Percentiles rank a stretch among this genome's conserved stretches.
Evolutionary conservation across 352 stramenopile genomes (phyloP).

Genomic region (Saprolegnia diclina): DNA sequence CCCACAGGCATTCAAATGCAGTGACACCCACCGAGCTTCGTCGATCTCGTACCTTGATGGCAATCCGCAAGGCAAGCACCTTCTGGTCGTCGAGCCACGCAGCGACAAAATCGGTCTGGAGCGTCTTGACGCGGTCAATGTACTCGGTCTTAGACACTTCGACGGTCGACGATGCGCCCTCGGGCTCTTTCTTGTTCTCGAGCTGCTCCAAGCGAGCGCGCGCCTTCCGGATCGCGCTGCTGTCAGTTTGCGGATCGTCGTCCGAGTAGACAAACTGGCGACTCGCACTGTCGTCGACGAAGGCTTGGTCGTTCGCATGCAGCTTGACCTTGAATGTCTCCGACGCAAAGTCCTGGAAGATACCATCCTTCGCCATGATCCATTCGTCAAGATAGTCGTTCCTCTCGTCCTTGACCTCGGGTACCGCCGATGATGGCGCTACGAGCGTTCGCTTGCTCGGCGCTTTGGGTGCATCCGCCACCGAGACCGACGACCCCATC

Average conservation of each 20-base stretch:
- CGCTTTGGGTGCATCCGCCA: not conserved
- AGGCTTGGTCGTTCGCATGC: conserved; percentile 58
- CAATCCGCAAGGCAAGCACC: conserved; percentile 82
- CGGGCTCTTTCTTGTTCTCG: conserved; percentile 31
- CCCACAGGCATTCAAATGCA: not conserved
- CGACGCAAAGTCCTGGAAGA: conserved; percentile 56
- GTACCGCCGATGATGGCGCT: not conserved
- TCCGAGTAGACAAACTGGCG: conserved; percentile 29
- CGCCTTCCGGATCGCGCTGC: conserved; percentile 53
- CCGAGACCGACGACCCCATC: not conserved
- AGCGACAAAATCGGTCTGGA: conserved; percentile 57
- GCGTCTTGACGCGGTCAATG: conserved; percentile 62
- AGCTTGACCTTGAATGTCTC: conserved; percentile 77
- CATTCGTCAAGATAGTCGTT: conserved; percentile 54
- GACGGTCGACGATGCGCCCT: conserved; percentile 32
- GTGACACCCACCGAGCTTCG: not conserved
- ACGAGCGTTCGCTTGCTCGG: not conserved
- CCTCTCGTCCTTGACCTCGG: conserved; percentile 7
- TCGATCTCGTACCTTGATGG: conserved; percentile 63
- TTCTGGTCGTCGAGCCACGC: conserved; percentile 84
- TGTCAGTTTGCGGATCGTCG: conserved; percentile 11
- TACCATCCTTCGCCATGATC: conserved; percentile 57
- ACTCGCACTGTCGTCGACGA: conserved; percentile 33
- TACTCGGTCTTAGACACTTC: conserved; percentile 84
- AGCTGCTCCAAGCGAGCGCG: conserved; percentile 63